Conservation (phyloP, 192 early-diverging fungal genomes). For the Phycomyces nitens region DNA sequence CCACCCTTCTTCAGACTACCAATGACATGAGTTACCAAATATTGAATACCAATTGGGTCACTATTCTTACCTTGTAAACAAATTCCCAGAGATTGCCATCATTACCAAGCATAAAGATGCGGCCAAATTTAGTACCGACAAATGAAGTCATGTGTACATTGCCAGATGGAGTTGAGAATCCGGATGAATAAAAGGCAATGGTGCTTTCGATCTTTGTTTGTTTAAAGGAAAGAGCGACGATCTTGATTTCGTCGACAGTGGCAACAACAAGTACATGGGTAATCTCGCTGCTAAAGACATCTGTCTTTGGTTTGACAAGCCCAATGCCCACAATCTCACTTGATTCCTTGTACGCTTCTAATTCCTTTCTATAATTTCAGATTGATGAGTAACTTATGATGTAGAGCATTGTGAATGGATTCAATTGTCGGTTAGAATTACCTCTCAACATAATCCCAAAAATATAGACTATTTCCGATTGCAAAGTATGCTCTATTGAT, state of each 20-base stretch:
- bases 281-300: conserved; percentile 81
- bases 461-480: conserved; percentile 81
- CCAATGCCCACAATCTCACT: conserved; percentile 85
- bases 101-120: conserved; percentile 88
- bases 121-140: conserved; percentile 70
- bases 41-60: not conserved
- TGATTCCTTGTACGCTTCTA: conserved; percentile 80
- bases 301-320: conserved; percentile 70
- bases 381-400: not conserved
- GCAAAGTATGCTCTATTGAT: conserved; percentile 90
- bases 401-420: not conserved
- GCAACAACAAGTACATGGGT: conserved; percentile 82
- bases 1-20: conserved; percentile 75
- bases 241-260: conserved; percentile 79
- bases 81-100: conserved; percentile 89
- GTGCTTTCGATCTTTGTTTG: conserved; percentile 16
- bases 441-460: conserved; percentile 90
- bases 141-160: conserved; percentile 79
- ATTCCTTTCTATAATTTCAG: conserved; percentile 38
- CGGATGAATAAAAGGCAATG: conserved; percentile 76
- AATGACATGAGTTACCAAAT: not conserved
- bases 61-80: conserved; percentile 61
- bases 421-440: conserved; percentile 9
- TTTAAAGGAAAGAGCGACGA: conserved; percentile 70
- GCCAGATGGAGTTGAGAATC: conserved; percentile 77